A percentile compares a stretch with the other conserved stretches of the same genome.
Evolutionary conservation across 2,329 filamentous ascomycete species (phyloP).

Genomic region (Pseudogymnoascus sp.): DNA sequence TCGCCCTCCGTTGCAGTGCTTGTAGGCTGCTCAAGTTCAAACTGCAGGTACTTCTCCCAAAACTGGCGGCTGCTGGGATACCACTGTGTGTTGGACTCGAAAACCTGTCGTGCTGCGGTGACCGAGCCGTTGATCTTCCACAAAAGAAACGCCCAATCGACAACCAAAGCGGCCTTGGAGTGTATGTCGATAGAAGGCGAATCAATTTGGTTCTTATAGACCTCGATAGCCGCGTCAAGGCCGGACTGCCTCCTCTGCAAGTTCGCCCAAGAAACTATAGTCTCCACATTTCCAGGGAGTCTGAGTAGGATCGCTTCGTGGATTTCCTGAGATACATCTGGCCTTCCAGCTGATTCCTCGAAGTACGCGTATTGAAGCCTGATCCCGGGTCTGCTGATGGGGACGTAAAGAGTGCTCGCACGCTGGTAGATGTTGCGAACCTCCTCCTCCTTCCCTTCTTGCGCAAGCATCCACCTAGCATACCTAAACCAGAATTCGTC

Average conservation of each 20-base stretch:
- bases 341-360: conserved; percentile 73
- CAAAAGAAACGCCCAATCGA: conserved; percentile 77
- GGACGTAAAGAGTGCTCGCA: conserved; percentile 76
- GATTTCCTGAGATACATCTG: conserved; percentile 74
- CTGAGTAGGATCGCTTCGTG: conserved; percentile 70
- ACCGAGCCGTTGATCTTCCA: conserved; percentile 80
- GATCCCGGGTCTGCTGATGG: conserved; percentile 74
- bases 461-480: conserved; percentile 82
- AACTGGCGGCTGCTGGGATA: conserved; percentile 81
- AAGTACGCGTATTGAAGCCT: conserved; percentile 90
- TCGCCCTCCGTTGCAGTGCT: conserved; percentile 53
- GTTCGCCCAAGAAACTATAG: conserved; percentile 81
- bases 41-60: conserved; percentile 82
- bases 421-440: conserved; percentile 86
- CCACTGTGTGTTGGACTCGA: conserved; percentile 71
- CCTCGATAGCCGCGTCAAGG: conserved; percentile 72
- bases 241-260: conserved; percentile 75
- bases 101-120: conserved; percentile 76
- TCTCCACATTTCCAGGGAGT: conserved; percentile 76
- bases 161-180: conserved; percentile 78
- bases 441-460: conserved; percentile 76
- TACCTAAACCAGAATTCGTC: conserved; percentile 99
- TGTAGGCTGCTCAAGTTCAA: conserved; percentile 79
- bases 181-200: conserved; percentile 62
- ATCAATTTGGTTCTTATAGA: conserved; percentile 76